Conservation (phyloP, 441 rosid genomes). For the Isatis lusitanica region DNA sequence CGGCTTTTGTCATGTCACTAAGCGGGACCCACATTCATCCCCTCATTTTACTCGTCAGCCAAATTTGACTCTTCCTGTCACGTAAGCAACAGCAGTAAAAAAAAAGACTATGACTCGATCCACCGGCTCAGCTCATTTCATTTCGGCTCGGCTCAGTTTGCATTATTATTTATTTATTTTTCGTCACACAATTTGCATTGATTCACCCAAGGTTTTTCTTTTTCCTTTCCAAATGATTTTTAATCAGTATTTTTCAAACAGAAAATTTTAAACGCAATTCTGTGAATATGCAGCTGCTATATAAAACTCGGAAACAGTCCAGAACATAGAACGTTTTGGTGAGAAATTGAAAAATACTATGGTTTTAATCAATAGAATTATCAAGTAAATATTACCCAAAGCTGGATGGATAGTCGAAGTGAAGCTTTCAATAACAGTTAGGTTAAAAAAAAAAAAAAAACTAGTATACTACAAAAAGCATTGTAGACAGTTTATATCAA, state of each 20-base stretch:
- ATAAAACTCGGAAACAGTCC: background rate
- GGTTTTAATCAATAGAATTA: background rate
- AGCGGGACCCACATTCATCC: slow-evolving; percentile 13
- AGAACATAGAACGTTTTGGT: background rate
- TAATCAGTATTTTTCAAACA: background rate
- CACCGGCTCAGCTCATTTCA: background rate
- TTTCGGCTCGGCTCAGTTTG: background rate
- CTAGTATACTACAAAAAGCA: background rate
- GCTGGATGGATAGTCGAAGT: background rate
- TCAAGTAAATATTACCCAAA: background rate
- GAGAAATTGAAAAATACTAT: background rate
- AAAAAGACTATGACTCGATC: background rate
- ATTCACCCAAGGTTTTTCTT: background rate
- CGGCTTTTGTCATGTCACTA: slow-evolving; percentile 19
- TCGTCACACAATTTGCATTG: too few relatives aligned
- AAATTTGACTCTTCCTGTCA: slow-evolving; percentile 24
- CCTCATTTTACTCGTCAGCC: slow-evolving; percentile 17
- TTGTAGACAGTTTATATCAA: background rate
- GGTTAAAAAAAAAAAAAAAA: background rate
- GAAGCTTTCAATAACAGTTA: background rate
- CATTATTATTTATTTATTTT: too few relatives aligned
- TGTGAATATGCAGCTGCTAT: background rate
- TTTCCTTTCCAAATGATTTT: background rate
- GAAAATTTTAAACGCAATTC: background rate
- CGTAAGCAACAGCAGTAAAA: slow-evolving; percentile 6